Evolutionary conservation across 2,329 filamentous ascomycete species (phyloP), one percentile per base, ranked within the genome.

Genomic region (Pleomassaria siparia): DNA sequence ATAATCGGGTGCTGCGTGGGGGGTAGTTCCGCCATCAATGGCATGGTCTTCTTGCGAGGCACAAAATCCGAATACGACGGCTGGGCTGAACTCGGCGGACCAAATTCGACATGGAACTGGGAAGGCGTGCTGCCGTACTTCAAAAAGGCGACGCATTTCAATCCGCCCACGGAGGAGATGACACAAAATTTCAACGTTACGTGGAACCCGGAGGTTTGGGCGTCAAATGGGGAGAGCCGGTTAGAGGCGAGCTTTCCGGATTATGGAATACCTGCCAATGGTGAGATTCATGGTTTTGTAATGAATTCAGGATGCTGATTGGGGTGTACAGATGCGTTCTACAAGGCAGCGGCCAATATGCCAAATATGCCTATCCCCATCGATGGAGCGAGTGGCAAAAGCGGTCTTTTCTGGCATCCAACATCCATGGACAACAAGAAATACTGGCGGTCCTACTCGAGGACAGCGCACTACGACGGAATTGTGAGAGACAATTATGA

Each of bases 71-170:
- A 71, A 43, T 72, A 71, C 48, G 78, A 85, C 65, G 74, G 74
- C 1, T 85, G 82, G 82, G 76, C 75, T 43, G 66, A 72, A 33
- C 64, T 86, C 13, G 82, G 82, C 1, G 85, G 84, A 55, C 51
- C 65, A 1, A 81, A 79, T 1, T 86, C 83, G 82, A 73, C 75
- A 2, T 85, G 79, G 79, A 30, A 51, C 11, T 22, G 25, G 46
- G 66, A 78, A 28, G 71, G 71, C 12, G 55, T 79, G 40, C 43
- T 69, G 21, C 53, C 55, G 2, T 63, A 58, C 42, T 64, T 62
- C 46, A 56, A 53, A 39, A 62, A 66, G 49, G 57, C 55, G 13
- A 65, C 59, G 4, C 60, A 54, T 12, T 64, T 65, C 44, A 54
- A 59, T 29, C 52, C 60, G 16, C 62, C 64, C 3, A 59, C 62